Evolutionary conservation across 2,329 filamentous ascomycete genomes (phyloP), one percentile per base, ranked within the genome.

Genomic region (Hysterium pulicare): DNA sequence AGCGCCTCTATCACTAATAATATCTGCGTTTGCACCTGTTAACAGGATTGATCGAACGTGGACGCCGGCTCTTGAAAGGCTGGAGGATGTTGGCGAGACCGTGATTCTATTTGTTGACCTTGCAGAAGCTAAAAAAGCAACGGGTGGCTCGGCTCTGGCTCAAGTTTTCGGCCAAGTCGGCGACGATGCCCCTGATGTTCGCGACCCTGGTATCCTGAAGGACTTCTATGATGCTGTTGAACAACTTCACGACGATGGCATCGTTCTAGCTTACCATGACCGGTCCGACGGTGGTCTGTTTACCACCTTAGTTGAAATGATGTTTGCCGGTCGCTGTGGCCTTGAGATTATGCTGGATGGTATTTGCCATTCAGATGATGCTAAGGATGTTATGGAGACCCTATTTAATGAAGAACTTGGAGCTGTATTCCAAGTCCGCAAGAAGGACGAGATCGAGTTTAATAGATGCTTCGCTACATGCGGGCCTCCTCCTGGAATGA

Each of bases 381-480:
- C 77, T 8, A 72, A 80, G 34, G 75, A 82, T 57, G 69, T 94
- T 15, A 72, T 95, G 6, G 81, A 89, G 42, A 79, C 86, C 0
- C 78, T 98, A 16, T 97, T 98, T 79, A 96, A 90, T 65, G 93
- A 97, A 68, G 93, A 97, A 65, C 81, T 97, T 16, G 93, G 93
- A 50, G 91, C 90, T 13, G 86, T 97, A 23, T 97, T 97, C 82
- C 93, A 98, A 68, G 83, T 97, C 40, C 84, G 87, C 54, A 90
- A 88, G 67, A 77, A 80, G 40, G 84, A 96, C 53, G 87, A 95
- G 68, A 85, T 78, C 45, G 82, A 85, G 48, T 97, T 97, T 78
- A 85, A 85, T 58, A 80, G 86, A 45, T 94, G 89, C 65, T 96
- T 97, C 63, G 88, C 90, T 23, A 94, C 89, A 5, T 94, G 87